A percentile compares a stretch with the other conserved stretches of the same genome.
phyloP scores from a whole-genome alignment of 1,284 basidiomycete species.

The Marasmius fiardii region DNA sequence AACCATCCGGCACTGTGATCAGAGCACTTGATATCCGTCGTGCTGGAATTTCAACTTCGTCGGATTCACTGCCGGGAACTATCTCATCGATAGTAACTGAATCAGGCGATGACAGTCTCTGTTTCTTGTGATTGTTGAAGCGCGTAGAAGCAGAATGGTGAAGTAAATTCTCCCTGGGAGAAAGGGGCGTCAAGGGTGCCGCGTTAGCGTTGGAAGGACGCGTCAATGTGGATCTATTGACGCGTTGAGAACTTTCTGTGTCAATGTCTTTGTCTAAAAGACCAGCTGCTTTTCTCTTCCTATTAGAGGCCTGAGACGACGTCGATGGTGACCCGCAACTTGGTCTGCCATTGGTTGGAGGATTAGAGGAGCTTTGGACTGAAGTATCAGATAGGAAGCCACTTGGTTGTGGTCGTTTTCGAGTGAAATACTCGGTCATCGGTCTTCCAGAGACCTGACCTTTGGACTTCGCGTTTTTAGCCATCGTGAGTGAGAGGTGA shows the following conservation, averaged over 20 bases:
- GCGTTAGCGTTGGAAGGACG: neutral
- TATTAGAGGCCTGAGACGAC: neutral
- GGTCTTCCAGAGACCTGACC: constrained; percentile 22
- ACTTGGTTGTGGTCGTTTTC: constrained; percentile 14
- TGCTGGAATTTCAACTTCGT: constrained; percentile 53
- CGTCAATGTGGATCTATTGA: neutral
- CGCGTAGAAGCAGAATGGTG: constrained; percentile 13
- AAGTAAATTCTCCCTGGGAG: constrained; percentile 23
- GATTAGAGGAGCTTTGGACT: neutral
- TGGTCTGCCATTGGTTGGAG: neutral
- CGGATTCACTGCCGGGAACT: constrained; percentile 68
- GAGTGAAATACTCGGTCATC: constrained; percentile 36
- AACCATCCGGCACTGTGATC: constrained; percentile 35
- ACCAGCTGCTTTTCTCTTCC: neutral
- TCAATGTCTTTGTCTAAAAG: neutral
- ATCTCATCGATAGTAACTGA: constrained; percentile 25
- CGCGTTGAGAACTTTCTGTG: neutral
- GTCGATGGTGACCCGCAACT: neutral
- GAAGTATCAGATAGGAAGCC: neutral
- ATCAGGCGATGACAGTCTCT: constrained; percentile 30
- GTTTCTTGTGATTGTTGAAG: constrained; percentile 27
- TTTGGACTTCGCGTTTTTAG: constrained; percentile 27
- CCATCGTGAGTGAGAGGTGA: constrained; percentile 19
- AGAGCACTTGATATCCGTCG: constrained; percentile 20
- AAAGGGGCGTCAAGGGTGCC: constrained; percentile 15